Evolutionary conservation across 495 filamentous ascomycete genomes (phyloP).

Genomic region (Penicillium diatomitis): DNA sequence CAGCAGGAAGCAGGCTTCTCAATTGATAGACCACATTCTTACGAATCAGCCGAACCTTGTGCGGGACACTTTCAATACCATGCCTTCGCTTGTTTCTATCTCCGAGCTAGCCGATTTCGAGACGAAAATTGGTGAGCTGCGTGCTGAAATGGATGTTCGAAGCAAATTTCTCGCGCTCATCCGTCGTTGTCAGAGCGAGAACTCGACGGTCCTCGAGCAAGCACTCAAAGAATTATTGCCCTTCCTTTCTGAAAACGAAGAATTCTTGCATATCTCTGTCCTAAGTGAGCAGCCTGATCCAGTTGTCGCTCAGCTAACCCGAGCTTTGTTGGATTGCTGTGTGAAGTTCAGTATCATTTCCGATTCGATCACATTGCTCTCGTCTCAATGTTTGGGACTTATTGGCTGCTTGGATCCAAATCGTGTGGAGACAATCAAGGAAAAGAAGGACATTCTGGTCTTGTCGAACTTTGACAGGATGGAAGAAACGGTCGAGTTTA

Average conservation of each 20-base stretch:
- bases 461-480: constrained; percentile 74
- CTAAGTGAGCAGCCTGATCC: constrained; percentile 77
- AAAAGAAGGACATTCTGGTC: constrained; percentile 71
- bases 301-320: constrained; percentile 58
- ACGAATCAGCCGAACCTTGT: constrained; percentile 50
- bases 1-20: constrained; percentile 47
- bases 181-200: constrained; percentile 69
- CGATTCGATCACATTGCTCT: constrained; percentile 56
- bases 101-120: constrained; percentile 57
- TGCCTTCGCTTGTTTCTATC: constrained; percentile 74
- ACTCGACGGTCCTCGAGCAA: constrained; percentile 68
- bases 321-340: constrained; percentile 74
- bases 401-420: constrained; percentile 90
- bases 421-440: constrained; percentile 68
- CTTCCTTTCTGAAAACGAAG: constrained; percentile 65
- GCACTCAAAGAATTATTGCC: constrained; percentile 66
- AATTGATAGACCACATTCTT: constrained; percentile 57
- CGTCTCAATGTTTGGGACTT: constrained; percentile 71
- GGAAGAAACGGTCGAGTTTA: constrained; percentile 76
- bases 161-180: constrained; percentile 61
- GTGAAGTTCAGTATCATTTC: constrained; percentile 66
- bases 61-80: constrained; percentile 51
- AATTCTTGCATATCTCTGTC: constrained; percentile 71
- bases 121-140: constrained; percentile 51
- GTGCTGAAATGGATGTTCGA: constrained; percentile 48